Evolutionary conservation across 176 grass and related monocot genomes (phyloP), one percentile per base, ranked within the genome.

Genomic region (Oryza australiensis): DNA sequence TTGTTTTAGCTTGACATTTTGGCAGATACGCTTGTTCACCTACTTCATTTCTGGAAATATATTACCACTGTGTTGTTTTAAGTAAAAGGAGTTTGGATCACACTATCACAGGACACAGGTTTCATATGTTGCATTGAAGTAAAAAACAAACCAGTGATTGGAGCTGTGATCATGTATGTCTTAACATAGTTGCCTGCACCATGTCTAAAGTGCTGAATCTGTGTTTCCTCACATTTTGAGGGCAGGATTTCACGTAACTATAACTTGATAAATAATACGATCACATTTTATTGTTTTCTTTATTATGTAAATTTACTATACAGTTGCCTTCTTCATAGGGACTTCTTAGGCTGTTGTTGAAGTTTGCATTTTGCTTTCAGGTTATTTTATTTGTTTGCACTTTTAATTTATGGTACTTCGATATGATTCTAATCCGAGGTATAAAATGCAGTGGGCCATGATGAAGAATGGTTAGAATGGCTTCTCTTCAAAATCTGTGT

Each of bases 391-490:
- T 70, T 34, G 32, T 34, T 53, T 27, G 14, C 18, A 22, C 12
- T 34, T 62, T 65, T 65, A 9, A 33, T 64, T 13, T 14, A 18
- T 73, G 57, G 38, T 64, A 71, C 68, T 64, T 38, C 30, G 10
- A 59, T 64, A 24, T 70, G 70, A 70, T 14, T 33, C 48, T 87
- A 74, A 66, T 78, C 42, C 33, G 20, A 70, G 70, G 75, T 55
- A 22, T 82, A 28, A 69, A 82, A 81, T 86, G 78, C 85, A 98
- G 96, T 60, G 86, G 93, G 66, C n/a, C 86, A 90, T 79, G 84
- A 91, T 80, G 96, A 93, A 82, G 92, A 93, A 64, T 98, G 96
- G 96, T 42, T 98, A 49, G 90, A 93, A 48, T 98, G 93, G 96
- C 87, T 98, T 81, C 77, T 98, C 22, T 87, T 93, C 82, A 95